Evolutionary conservation across 495 filamentous ascomycete species (phyloP), one percentile per base, ranked within the genome.

Genomic region (Coniosporium apollinis): DNA sequence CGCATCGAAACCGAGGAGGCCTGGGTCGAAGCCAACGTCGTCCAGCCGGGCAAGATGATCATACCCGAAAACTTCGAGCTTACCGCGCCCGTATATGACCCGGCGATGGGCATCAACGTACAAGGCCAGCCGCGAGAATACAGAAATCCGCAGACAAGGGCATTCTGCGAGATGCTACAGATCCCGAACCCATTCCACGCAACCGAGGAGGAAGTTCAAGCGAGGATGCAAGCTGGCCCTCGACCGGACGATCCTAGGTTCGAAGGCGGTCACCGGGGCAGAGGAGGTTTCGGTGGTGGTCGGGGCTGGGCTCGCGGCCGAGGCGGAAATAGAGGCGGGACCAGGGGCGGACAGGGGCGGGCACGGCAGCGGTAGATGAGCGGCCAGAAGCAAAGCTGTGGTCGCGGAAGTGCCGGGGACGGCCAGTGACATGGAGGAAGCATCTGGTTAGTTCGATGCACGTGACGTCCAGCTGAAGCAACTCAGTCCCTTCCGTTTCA

Each of bases 11-110:
- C 61, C 10, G 73, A 79, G 42, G 62, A 72, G 35, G 48, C 51
- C 13, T 97, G 89, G 89, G 69, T 96, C 0, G 65, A 82, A 5
- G 66, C 79, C 28, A 59, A 93, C 37, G 41, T 94, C 11, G 70
- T 80, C 0, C 39, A 65, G 24, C 43, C 53, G 18, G 67, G 61
- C 2, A 72, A 67, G 34, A 53, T 91, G 29, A 47, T 44, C 2
- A 65, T 97, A 3, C 85, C 85, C 0, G 57, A 74, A 3, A 78
- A 86, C 51, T 97, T 94, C 50, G 55, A 50, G 8, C 45, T 56
- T n/a, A 87, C 78, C 0, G 87, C 89, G 2, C 82, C 82, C 4
- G 56, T 67, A 3, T 80, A 82, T 41, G 62, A 72, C 26, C 51
- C 60, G 0, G 54, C 33, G 41, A 51, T 45, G 15, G 45, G 40